Evolutionary conservation across 2,329 filamentous ascomycete genomes (phyloP), one percentile per base, ranked within the genome.

Genomic region (Scedosporium minutisporum): DNA sequence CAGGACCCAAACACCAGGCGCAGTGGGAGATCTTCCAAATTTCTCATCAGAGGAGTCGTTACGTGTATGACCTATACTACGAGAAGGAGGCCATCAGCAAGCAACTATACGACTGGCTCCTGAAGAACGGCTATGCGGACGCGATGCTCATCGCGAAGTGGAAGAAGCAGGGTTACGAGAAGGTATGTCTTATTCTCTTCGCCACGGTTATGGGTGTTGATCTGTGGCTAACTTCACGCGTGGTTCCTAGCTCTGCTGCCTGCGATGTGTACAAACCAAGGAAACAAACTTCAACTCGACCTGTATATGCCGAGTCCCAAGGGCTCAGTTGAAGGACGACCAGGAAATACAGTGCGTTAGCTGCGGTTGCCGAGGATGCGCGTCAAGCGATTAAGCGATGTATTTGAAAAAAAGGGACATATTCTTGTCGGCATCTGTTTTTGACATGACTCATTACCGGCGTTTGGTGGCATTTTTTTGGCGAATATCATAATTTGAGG

Each of bases 111-210:
- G 95, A 97, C 68, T 99, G 91, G 88, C 79, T 97, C 66, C 79
- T 99, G 64, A 99, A 99, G 83, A 97, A 99, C 72, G 87, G 88
- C 59, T 97, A 99, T 73, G 95, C 93, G 4, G 95, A 99, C 76
- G 86, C 90, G 57, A 95, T 93, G 79, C 79, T 99, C 71, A 97
- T 99, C 72, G 95, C 95, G 14, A 99, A 99, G 79, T 99, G 95
- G 95, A 99, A 99, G 85, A 99, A 99, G 80, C 90, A 96, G 71
- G 95, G 95, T 16, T 99, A 99, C 71, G 95, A 99, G 76, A 97
- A 97, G 87, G 90, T 91, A 74, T 60, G 81, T 74, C 5, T 29
- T 38, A 9, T 38, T 10, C 33, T 12, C 33, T 38, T 14, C 10
- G 33, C 33, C 10, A 4, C 10, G 10, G 33, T 38, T 4, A 7